Percentiles rank a stretch among this genome's conserved stretches.
These are phyloP conservation scores for Mycena citricolor DNA, from an alignment of 1,284 basidiomycete species.

Conservation along the genomic window DNA sequence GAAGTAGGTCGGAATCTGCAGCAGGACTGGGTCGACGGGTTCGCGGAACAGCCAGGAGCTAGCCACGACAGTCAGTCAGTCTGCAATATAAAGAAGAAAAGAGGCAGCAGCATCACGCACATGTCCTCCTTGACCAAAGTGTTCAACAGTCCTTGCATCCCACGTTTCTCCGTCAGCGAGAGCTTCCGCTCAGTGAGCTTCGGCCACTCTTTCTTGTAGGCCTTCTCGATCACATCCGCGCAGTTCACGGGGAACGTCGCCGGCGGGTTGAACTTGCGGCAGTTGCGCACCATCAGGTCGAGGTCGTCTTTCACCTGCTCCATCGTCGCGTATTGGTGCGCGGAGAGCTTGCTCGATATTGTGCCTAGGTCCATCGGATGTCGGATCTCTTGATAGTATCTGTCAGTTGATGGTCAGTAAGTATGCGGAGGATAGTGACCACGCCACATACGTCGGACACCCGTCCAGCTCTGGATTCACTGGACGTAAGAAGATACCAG, in stretches of 20 bases:
- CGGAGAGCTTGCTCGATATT: slow-evolving; percentile 70
- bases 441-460: slow-evolving; percentile 82
- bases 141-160: slow-evolving; percentile 72
- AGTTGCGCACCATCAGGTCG: slow-evolving; percentile 86
- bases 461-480: slow-evolving; percentile 85
- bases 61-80: slow-evolving; percentile 13
- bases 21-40: slow-evolving; percentile 77
- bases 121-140: slow-evolving; percentile 69
- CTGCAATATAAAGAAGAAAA: slow-evolving; percentile 1
- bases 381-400: slow-evolving; percentile 91
- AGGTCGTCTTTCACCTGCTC: slow-evolving; percentile 82
- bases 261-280: slow-evolving; percentile 85
- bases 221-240: slow-evolving; percentile 73
- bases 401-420: slow-evolving; percentile 34
- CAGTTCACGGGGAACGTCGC: slow-evolving; percentile 73
- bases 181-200: slow-evolving; percentile 77
- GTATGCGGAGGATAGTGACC: too few relatives aligned
- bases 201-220: slow-evolving; percentile 86
- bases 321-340: slow-evolving; percentile 73
- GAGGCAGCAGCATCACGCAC: too few relatives aligned
- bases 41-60: slow-evolving; percentile 81
- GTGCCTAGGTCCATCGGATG: slow-evolving; percentile 96
- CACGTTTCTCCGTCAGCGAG: slow-evolving; percentile 79
- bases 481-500: slow-evolving; percentile 78
- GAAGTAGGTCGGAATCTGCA: slow-evolving; percentile 83